Percentiles rank a stretch among this genome's conserved stretches.
These are phyloP conservation scores for Sherardia arvensis DNA, from an alignment of 257 asterid genomes.

Conservation along the genomic window DNA sequence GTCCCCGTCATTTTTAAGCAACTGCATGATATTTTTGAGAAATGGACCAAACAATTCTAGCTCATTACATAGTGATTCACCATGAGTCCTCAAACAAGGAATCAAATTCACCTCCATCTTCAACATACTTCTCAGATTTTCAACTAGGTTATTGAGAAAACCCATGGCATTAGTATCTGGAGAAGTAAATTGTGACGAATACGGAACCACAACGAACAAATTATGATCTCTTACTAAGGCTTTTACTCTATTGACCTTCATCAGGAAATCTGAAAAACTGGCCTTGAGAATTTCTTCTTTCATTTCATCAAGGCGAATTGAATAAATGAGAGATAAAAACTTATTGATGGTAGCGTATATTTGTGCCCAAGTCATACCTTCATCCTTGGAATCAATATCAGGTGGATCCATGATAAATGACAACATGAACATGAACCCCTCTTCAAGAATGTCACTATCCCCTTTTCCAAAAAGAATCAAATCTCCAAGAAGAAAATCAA, in stretches of 20 bases:
- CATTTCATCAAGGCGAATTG: neutral
- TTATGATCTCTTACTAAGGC: neutral
- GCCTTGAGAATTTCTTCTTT: neutral
- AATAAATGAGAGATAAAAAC: neutral
- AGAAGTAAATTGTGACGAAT: neutral
- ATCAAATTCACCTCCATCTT: neutral
- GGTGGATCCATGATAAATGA: neutral
- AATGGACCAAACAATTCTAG: neutral
- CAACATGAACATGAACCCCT: neutral
- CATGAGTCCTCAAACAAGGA: neutral
- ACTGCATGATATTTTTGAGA: neutral
- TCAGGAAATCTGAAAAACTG: neutral
- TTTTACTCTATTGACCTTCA: neutral
- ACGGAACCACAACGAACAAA: neutral
- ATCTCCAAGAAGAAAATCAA: neutral
- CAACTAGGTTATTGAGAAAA: neutral
- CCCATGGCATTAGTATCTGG: slow-evolving; percentile 3
- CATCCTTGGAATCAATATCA: neutral
- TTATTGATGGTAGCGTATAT: neutral
- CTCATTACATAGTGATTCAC: neutral
- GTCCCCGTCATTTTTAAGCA: no score
- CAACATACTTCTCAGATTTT: neutral
- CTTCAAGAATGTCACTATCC: neutral
- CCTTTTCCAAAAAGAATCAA: no score
- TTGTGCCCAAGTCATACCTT: neutral